Conservation (phyloP, 352 stramenopile genomes). For the Phytophthora litchii region DNA sequence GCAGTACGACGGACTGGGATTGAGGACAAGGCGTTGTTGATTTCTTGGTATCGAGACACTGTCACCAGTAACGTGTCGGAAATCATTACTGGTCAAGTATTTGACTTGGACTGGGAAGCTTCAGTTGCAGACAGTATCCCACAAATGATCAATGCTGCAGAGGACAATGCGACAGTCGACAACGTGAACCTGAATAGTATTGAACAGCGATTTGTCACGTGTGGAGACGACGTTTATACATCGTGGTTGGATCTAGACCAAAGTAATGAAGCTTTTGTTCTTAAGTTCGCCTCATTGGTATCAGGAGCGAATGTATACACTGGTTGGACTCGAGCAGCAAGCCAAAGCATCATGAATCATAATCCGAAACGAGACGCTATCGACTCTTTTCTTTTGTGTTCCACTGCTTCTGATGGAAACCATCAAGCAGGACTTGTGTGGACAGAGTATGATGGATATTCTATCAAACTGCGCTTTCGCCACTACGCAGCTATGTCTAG, state of each 20-base stretch:
- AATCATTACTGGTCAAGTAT: constrained; percentile 50
- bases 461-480: constrained; percentile 66
- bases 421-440: constrained; percentile 52
- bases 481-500: constrained; percentile 41
- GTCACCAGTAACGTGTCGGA: constrained; percentile 44
- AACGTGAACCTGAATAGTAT: constrained; percentile 33
- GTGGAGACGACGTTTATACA: constrained; percentile 46
- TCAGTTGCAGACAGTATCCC: constrained; percentile 38
- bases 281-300: constrained; percentile 34
- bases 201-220: constrained; percentile 37
- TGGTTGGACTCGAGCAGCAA: constrained; percentile 29
- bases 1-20: constrained; percentile 51
- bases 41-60: constrained; percentile 69
- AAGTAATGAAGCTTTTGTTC: constrained; percentile 4
- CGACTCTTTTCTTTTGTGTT: constrained; percentile 51
- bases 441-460: constrained; percentile 77
- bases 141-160: constrained; percentile 22
- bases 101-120: constrained; percentile 52
- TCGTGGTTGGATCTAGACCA: constrained; percentile 50
- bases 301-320: constrained; percentile 26
- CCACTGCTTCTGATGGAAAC: constrained; percentile 12
- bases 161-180: constrained; percentile 12
- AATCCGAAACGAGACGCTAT: constrained; percentile 51
- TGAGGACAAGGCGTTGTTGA: constrained; percentile 51
- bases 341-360: constrained; percentile 50